Conservation (phyloP, 805 yeast genomes). For the Yarrowia yakushimensis region DNA sequence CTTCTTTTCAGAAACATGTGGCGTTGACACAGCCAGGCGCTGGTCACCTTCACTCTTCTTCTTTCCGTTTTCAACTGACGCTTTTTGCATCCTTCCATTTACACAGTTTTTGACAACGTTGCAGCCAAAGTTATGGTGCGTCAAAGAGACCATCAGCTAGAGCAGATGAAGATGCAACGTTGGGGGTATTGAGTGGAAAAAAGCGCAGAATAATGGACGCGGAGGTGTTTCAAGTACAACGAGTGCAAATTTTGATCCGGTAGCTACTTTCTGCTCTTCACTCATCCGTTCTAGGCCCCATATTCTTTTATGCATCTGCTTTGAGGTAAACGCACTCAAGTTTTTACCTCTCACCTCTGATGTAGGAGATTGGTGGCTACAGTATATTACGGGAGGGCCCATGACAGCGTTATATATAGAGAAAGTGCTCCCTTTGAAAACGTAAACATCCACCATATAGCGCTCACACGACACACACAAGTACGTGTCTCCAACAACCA, state of each 20-base stretch:
- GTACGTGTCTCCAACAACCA: not conserved
- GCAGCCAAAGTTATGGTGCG: constrained; percentile 5
- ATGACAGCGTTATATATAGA: constrained; percentile 8
- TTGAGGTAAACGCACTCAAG: constrained; percentile 7
- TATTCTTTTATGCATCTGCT: not conserved
- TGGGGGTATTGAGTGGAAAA: not conserved
- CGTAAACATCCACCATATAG: not conserved
- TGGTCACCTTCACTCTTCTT: not conserved
- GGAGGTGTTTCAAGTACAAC: not conserved
- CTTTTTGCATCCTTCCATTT: not conserved
- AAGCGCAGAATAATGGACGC: not conserved
- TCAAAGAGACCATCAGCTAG: not conserved
- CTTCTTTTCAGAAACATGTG: not conserved
- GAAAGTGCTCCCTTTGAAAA: not conserved
- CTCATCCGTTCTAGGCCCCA: not conserved
- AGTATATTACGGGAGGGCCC: not conserved
- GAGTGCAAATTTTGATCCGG: too few relatives aligned
- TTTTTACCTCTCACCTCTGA: constrained; percentile 2
- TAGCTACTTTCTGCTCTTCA: not conserved
- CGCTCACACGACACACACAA: not conserved
- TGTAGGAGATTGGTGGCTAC: not conserved
- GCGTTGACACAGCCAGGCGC: not conserved
- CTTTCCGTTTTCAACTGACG: not conserved
- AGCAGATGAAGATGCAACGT: not conserved
- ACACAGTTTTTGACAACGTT: constrained; percentile 4